Evolutionary conservation across 2,329 filamentous ascomycete species (phyloP), one percentile per base, ranked within the genome.

Genomic region (Tolypocladium paradoxum): DNA sequence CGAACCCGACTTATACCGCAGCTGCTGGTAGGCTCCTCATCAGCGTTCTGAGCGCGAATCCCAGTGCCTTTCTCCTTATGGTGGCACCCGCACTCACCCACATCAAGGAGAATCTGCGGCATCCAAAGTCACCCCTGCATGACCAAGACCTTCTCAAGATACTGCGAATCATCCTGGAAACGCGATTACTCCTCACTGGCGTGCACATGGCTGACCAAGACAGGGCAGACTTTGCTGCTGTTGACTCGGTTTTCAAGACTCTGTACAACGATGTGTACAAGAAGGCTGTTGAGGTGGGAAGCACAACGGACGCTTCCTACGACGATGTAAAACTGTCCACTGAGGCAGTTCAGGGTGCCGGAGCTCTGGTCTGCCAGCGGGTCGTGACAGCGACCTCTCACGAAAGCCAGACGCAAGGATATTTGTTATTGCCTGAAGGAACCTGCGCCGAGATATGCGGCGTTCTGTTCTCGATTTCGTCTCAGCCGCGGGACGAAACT

Each of bases 1-100:
- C 73, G 5, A 81, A 76, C 54, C 70, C 75, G 3, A 74, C 72
- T 14, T 82, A 82, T 56, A 72, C 76, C 0, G 72, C 74, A 34
- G 68, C 74, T 7, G 76, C 78, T 9, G 79, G 79, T 6, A 72
- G 77, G 38, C 67, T 82, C 8, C 64, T 82, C 9, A 71, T 77
- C 53, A 75, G 75, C 50, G 71, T 81, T 4, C 63, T 77, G 52
- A 77, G 73, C 40, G 74, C 77, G 16, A 76, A 70, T 35, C 63
- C 70, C 4, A 64, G 67, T 27, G 72, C 76, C 1, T 83, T 82
- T 57, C 67, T 73, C 8, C 64, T 76, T 36, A 72, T 74, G 60
- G 69, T 74, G 3, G 68, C 74, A 3, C 73, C 75, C 2, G 66
- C 70, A 12, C 69, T 79, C 37, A 68, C 78, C 5, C 72, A 77